These are phyloP conservation scores for Phytophthora sp. DNA, from an alignment of 352 stramenopile genomes.

Conservation along the genomic window DNA sequence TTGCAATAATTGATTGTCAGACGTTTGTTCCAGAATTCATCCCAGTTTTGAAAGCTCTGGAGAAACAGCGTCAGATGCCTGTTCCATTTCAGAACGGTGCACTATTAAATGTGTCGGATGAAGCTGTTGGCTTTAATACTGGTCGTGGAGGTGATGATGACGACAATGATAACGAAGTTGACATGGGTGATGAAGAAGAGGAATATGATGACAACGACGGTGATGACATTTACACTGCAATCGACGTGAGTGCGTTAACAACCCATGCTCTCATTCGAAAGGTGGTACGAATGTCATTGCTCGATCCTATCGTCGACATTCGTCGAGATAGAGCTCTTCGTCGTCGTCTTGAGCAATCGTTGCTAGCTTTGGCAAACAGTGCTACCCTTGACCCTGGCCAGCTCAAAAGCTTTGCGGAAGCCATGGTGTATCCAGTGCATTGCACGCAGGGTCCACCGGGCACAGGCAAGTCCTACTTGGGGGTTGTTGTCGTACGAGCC, in stretches of 20 bases:
- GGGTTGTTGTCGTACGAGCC: slow-evolving; percentile 81
- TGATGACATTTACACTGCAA: not conserved
- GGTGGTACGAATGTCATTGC: slow-evolving; percentile 60
- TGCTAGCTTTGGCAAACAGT: slow-evolving; percentile 51
- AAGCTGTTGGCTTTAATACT: slow-evolving; percentile 17
- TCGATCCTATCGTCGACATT: slow-evolving; percentile 86
- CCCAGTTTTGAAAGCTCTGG: slow-evolving; percentile 81
- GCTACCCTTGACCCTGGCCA: slow-evolving; percentile 75
- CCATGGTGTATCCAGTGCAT: slow-evolving; percentile 79
- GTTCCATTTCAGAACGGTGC: slow-evolving; percentile 80
- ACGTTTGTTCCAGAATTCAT: slow-evolving; percentile 90
- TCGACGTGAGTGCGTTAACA: not conserved
- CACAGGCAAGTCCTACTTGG: slow-evolving; percentile 92
- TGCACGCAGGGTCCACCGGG: slow-evolving; percentile 88
- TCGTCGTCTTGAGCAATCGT: slow-evolving; percentile 36
- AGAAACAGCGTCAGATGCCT: slow-evolving; percentile 69
- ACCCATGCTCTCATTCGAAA: slow-evolving; percentile 34
- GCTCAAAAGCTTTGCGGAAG: slow-evolving; percentile 76
- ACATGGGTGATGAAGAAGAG: too few species aligned
- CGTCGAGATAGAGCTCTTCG: slow-evolving; percentile 56
- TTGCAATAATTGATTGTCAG: slow-evolving; percentile 89
- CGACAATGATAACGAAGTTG: not conserved
- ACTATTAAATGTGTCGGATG: slow-evolving; percentile 66
- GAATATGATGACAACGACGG: not conserved
- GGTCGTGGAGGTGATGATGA: slow-evolving; percentile 8